phyloP scores from a whole-genome alignment of 352 stramenopile species.

The Globisporangium canariense region DNA sequence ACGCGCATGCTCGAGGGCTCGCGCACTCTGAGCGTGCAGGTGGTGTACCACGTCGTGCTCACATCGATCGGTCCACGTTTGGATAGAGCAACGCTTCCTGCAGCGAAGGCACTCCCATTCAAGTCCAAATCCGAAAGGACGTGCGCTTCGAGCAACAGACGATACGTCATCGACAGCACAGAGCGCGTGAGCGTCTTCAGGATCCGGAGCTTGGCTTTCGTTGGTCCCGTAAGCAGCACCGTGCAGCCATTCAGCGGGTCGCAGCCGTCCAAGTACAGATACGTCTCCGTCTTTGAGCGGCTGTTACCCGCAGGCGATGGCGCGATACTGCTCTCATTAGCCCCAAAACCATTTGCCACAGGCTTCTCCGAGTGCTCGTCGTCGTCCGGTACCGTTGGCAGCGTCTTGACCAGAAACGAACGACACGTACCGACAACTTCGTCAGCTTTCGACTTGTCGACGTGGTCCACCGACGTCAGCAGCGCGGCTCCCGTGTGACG shows the following conservation, averaged over 20 bases:
- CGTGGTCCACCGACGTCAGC: slow-evolving; percentile 91
- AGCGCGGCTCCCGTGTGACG: slow-evolving; percentile 92
- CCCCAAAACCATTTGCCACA: background rate
- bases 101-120: slow-evolving; percentile 31
- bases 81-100: background rate
- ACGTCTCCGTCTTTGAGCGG: slow-evolving; percentile 72
- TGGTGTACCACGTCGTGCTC: slow-evolving; percentile 64
- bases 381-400: slow-evolving; percentile 44
- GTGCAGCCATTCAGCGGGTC: slow-evolving; percentile 93
- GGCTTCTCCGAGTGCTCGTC: slow-evolving; percentile 23
- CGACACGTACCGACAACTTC: slow-evolving; percentile 64
- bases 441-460: slow-evolving; percentile 54
- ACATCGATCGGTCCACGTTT: background rate
- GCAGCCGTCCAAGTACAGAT: slow-evolving; percentile 94
- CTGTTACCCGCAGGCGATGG: slow-evolving; percentile 6
- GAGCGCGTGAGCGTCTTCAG: slow-evolving; percentile 91
- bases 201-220: slow-evolving; percentile 84
- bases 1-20: slow-evolving; percentile 40
- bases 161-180: slow-evolving; percentile 94
- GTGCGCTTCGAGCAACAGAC: slow-evolving; percentile 93
- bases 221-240: slow-evolving; percentile 90
- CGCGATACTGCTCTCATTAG: slow-evolving; percentile 18
- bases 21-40: slow-evolving; percentile 60
- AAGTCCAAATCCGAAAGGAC: slow-evolving; percentile 90
- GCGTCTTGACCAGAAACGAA: slow-evolving; percentile 65